phyloP scores from a whole-genome alignment of 352 stramenopile species.

The Peronosclerospora sorghi region DNA sequence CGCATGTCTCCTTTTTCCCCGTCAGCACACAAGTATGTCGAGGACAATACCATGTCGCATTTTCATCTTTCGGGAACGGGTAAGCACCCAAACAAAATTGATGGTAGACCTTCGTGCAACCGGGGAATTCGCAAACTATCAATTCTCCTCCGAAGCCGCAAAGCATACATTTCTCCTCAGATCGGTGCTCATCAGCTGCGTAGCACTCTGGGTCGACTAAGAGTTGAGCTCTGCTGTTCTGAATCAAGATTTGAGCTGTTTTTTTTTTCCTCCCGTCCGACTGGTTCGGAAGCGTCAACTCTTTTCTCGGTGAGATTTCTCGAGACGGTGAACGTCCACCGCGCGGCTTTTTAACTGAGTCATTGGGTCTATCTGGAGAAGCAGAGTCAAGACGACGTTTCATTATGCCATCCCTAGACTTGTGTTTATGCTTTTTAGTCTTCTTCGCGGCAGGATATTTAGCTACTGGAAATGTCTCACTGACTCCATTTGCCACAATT shows the following conservation, averaged over 20 bases:
- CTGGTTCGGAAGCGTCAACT: slow-evolving; percentile 25
- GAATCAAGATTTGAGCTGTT: slow-evolving; percentile 29
- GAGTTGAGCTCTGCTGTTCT: slow-evolving; percentile 20
- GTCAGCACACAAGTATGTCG: slow-evolving; percentile 65
- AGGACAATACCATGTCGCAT: slow-evolving; percentile 73
- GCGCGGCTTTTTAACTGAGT: slow-evolving; percentile 37
- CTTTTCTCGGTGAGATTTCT: slow-evolving; percentile 25
- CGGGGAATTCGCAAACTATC: slow-evolving; percentile 73
- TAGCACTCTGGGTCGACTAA: slow-evolving; percentile 22
- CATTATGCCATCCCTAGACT: slow-evolving; percentile 32
- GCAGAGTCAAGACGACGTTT: slow-evolving; percentile 46
- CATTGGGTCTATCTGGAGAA: slow-evolving; percentile 26
- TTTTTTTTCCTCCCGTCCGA: slow-evolving; percentile 27
- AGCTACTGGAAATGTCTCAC: slow-evolving; percentile 3
- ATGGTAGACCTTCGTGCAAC: slow-evolving; percentile 81
- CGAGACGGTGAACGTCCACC: slow-evolving; percentile 26
- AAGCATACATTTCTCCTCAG: slow-evolving; percentile 71
- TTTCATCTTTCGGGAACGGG: slow-evolving; percentile 69
- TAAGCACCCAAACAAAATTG: slow-evolving; percentile 76
- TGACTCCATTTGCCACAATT: slow-evolving; percentile 10
- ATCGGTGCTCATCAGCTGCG: slow-evolving; percentile 33
- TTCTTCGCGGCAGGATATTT: slow-evolving; percentile 23
- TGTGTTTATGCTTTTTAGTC: slow-evolving; percentile 50
- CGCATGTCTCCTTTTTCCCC: slow-evolving; percentile 37
- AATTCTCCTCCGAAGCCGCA: slow-evolving; percentile 75